Base-by-base conservation (phyloP, 176 grass and related monocot genomes). In the Carex parvula region DNA sequence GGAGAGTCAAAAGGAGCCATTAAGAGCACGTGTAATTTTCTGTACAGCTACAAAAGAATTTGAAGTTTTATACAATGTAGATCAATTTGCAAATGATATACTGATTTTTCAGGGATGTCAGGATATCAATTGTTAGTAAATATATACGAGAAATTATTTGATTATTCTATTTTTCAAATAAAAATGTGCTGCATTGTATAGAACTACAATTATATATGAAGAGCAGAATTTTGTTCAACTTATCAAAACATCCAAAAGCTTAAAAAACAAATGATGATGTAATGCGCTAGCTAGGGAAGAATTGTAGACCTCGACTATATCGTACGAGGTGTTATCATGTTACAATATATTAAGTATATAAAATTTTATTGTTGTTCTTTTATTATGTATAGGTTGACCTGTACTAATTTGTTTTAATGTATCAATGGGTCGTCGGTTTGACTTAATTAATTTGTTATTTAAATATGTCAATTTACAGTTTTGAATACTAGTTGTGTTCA, bases 401-500 rank as follows among this genome's bases (percentile, higher is more conserved):
- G 35, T 2, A 18, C 15, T 69, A 69, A 17, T 68, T 68, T 37
- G 2, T 16, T 68, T 14, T 18, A 15, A 68, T 24, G 14, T 17
- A 39, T 17, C 4, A 41, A 69, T 69, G 8, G 66, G 15, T 69
- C 9, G 20, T 62, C 21, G 1, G 60, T 10, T 61, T 62, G 32
- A 69, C 66, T 69, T 69, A 39, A 8, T 18, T 8, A 70, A 42
- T 18, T 65, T 41, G 32, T n/a, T 70, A 41, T 42, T 70, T 70
- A 70, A 70, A 18, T 70, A 70, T 41, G 41, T 18, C 66, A 70
- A 70, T 70, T 68, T 70, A 70, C 65, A 70, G 41, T 70, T 9
- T 12, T 37, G 39, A 69, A 17, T 41, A 33, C 17, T 33, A 41
- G 14, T 69, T 69, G 65, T 15, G 32, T 69, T 37, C 65, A 39